Evolutionary conservation across 148 eudicot species (phyloP).

Genomic region (Rhododendron williamsianum): DNA sequence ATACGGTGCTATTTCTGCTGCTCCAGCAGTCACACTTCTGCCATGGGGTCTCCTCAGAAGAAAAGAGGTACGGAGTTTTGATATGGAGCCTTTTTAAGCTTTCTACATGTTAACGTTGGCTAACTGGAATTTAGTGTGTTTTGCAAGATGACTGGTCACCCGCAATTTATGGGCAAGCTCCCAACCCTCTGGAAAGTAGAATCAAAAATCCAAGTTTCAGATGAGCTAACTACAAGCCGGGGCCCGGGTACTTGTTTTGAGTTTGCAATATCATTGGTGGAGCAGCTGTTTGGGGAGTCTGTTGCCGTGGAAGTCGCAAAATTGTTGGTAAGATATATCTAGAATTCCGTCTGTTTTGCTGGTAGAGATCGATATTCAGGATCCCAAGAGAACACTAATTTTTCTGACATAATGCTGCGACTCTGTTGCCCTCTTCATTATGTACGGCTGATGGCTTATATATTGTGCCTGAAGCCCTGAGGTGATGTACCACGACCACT

Average conservation of each 20-base stretch:
- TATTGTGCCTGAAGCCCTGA: neutral
- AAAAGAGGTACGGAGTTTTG: slow-evolving; percentile 45
- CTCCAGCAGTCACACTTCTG: slow-evolving; percentile 91
- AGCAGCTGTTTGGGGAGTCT: slow-evolving; percentile 71
- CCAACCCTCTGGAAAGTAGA: slow-evolving; percentile 76
- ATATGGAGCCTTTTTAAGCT: slow-evolving; percentile 1
- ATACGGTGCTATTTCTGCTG: slow-evolving; percentile 91
- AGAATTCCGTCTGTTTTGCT: neutral
- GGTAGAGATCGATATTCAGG: neutral
- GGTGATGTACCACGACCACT: neutral
- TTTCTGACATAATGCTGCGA: neutral
- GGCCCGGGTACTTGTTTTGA: slow-evolving; percentile 90
- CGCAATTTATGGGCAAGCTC: slow-evolving; percentile 82
- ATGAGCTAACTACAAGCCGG: slow-evolving; percentile 91
- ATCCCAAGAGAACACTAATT: neutral
- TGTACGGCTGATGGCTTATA: neutral
- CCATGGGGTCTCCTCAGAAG: slow-evolving; percentile 90
- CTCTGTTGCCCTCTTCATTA: neutral
- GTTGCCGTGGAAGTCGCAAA: slow-evolving; percentile 50
- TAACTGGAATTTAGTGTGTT: slow-evolving; percentile 26
- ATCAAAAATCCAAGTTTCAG: slow-evolving; percentile 74
- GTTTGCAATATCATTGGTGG: slow-evolving; percentile 70
- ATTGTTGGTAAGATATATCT: slow-evolving; percentile 48
- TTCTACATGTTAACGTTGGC: slow-evolving; percentile 12
- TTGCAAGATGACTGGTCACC: slow-evolving; percentile 82